Conservation (phyloP, 192 early-diverging fungal genomes). For the Physocladia obscura region DNA sequence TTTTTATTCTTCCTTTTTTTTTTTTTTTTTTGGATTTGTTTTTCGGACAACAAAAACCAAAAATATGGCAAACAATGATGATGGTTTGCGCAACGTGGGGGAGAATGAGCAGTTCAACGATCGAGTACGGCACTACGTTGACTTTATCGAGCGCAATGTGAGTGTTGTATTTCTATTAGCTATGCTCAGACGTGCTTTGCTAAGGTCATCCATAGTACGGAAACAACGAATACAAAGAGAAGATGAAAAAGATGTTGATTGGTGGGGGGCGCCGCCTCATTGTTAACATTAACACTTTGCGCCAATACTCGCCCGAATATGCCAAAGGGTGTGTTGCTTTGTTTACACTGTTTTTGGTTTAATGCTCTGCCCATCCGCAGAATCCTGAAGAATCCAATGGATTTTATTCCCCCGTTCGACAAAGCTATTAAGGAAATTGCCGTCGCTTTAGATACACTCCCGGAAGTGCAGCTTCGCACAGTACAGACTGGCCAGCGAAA, state of each 20-base stretch:
- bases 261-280: constrained; percentile 65
- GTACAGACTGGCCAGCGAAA: constrained; percentile 27
- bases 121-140: constrained; percentile 50
- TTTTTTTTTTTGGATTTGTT: too few species aligned
- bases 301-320: constrained; percentile 71
- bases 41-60: constrained; percentile 3
- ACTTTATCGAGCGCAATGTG: constrained; percentile 56
- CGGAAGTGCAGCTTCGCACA: constrained; percentile 11
- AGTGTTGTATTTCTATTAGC: constrained; percentile 3
- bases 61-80: background rate
- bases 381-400: constrained; percentile 71
- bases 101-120: constrained; percentile 55
- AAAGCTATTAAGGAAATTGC: constrained; percentile 68
- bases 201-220: constrained; percentile 45
- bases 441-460: constrained; percentile 20
- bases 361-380: constrained; percentile 33
- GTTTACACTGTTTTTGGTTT: background rate
- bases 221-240: constrained; percentile 52
- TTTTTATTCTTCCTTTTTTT: too few species aligned
- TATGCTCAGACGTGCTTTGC: background rate
- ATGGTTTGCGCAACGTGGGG: constrained; percentile 21
- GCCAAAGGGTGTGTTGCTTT: constrained; percentile 62
- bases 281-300: constrained; percentile 86
- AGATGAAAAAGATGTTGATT: constrained; percentile 50
- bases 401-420: constrained; percentile 84